Percentiles rank a stretch among this genome's conserved stretches.
Evolutionary conservation across 192 early-diverging fungal genomes (phyloP).

Genomic region (Physocladia obscura): DNA sequence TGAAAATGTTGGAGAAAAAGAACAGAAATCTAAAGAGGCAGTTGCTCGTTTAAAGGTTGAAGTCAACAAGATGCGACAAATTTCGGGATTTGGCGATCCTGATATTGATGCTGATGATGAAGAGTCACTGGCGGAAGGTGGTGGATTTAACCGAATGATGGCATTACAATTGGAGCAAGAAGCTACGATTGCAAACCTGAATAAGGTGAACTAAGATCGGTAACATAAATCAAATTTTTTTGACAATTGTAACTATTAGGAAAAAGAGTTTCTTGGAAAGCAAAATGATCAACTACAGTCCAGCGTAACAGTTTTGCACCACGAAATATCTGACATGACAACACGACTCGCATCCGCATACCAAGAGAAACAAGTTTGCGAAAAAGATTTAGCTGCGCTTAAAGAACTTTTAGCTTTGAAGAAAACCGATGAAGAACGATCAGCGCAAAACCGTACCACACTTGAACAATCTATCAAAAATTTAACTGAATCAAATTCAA

Average conservation of each 20-base stretch:
- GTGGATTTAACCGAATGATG: constrained; percentile 34
- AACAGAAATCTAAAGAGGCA: constrained; percentile 42
- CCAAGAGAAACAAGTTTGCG: constrained; percentile 32
- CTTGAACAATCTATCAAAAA: constrained; percentile 40
- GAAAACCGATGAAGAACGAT: constrained; percentile 54
- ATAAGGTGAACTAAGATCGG: constrained; percentile 25
- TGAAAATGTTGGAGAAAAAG: constrained; percentile 47
- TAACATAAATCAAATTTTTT: too few species aligned
- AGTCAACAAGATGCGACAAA: constrained; percentile 29
- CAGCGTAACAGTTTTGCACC: constrained; percentile 27
- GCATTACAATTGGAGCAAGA: constrained; percentile 50
- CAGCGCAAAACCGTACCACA: constrained; percentile 45
- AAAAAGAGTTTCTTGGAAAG: constrained; percentile 35
- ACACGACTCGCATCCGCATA: constrained; percentile 22
- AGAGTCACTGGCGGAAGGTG: neutral
- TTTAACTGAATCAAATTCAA: constrained; percentile 26
- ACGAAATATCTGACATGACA: constrained; percentile 38
- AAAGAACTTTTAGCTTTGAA: constrained; percentile 55
- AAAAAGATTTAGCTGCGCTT: constrained; percentile 47
- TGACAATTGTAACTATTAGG: too few species aligned
- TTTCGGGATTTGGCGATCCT: neutral
- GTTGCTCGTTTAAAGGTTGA: constrained; percentile 49
- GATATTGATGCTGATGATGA: constrained; percentile 22
- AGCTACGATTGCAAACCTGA: constrained; percentile 32
- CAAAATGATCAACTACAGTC: constrained; percentile 27